Evolutionary conservation across 306 rosid species (phyloP).

Genomic region (Urtica urens): DNA sequence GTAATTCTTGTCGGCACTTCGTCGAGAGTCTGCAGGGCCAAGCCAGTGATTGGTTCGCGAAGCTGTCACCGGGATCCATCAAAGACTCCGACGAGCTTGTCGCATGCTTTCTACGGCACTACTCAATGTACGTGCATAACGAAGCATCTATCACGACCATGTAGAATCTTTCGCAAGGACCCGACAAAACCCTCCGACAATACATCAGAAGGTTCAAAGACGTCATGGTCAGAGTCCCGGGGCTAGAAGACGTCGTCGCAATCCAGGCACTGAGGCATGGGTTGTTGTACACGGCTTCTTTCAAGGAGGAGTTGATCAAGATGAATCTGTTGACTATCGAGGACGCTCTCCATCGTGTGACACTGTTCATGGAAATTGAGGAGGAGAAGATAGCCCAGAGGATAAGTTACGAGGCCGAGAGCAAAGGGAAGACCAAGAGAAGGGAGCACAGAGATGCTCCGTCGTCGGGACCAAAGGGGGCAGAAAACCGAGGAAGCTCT

Average conservation of each 20-base stretch:
- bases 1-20: too few relatives aligned
- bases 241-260: too few relatives aligned
- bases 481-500: neutral
- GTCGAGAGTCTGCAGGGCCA: neutral
- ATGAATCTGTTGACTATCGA: neutral
- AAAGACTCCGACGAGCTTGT: neutral
- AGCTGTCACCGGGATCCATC: neutral
- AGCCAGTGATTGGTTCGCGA: neutral
- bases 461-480: neutral
- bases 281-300: neutral
- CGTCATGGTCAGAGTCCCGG: neutral
- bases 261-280: neutral
- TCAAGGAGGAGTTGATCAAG: neutral
- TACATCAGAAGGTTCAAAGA: neutral
- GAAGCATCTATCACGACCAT: neutral
- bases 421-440: neutral
- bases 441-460: neutral
- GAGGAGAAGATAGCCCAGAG: neutral
- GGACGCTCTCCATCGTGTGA: neutral
- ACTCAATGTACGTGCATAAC: neutral
- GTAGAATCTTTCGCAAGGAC: neutral
- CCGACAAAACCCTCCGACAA: neutral
- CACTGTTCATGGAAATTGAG: neutral
- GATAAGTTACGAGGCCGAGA: neutral
- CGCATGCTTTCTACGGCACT: neutral